Evolutionary conservation across 108 stramenopile genomes (phyloP), one percentile per base, ranked within the genome.

Genomic region (Cyclotella kingstonii): DNA sequence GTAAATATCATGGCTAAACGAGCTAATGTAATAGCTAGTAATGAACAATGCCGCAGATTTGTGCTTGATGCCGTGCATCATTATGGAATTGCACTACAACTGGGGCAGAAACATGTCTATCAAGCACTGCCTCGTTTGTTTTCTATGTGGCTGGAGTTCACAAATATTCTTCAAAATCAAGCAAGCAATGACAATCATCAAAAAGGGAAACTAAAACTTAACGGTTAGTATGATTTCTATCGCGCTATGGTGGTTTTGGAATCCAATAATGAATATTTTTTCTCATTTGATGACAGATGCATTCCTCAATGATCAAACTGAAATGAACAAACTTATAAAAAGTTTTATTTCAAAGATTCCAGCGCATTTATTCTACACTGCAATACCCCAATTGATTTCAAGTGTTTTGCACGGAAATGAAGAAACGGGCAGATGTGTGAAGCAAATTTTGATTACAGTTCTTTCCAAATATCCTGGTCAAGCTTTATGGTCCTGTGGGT

Each of bases 401-500:
- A 71, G 85, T 33, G 76, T 91, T 14, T 68, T 61, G 8, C 90
- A 95, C 63, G 23, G 36, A 6, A 66, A 90, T 59, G 38, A 28
- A 17, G 80, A 86, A 31, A 87, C 94, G 6, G 53, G 76, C 3
- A 70, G 56, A 23, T 70, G 86, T 29, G 86, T 93, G 1, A 55
- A 63, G 43, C 58, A 55, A 9, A 86, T 95, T 27, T 68, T 95
- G 15, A 73, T 52, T 44, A 36, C 78, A 19, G 84, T 95, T 14
- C 78, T 95, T 11, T 47, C 66, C 1, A 85, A 85, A 60, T 91
- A 83, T 55, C 90, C 94, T 26, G 62, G 71, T 8, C 89, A 92
- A 61, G 80, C 94, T 8, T 77, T 95, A 84, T 95, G 94, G 94
- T 77, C 83, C 3, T 76, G 91, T 29, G 89, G 85, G n/a, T 90